These are phyloP conservation scores for Leishmania tropica DNA, from an alignment of 208 protist species.

Conservation along the genomic window DNA sequence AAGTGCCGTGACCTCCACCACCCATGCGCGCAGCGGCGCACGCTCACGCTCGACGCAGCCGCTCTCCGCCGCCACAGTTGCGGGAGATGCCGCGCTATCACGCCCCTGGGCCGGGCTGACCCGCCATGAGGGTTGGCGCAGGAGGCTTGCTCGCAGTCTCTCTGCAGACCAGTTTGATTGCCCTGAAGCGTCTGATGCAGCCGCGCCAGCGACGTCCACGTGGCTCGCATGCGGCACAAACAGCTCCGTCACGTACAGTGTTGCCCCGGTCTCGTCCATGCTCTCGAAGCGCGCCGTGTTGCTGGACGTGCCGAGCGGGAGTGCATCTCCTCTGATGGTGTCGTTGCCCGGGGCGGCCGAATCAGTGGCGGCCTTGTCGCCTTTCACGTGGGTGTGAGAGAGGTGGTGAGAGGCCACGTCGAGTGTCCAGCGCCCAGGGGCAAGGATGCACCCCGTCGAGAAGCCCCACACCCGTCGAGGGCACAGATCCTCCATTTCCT, in stretches of 20 bases:
- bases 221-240: conserved; percentile 35
- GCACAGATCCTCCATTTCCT: conserved; percentile 35
- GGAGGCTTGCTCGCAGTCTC: conserved; percentile 5
- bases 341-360: too few relatives aligned
- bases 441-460: conserved; percentile 51
- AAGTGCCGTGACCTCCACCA: conserved; percentile 19
- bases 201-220: neutral
- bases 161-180: neutral
- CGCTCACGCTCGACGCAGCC: neutral
- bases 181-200: neutral
- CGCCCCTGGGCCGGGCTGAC: neutral
- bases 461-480: conserved; percentile 47
- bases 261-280: conserved; percentile 28
- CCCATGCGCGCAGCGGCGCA: conserved; percentile 22
- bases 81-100: neutral
- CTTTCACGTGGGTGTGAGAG: conserved; percentile 8
- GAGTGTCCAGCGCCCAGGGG: conserved; percentile 54
- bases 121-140: conserved; percentile 2
- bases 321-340: neutral
- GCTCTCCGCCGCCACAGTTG: neutral
- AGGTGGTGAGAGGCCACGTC: conserved; percentile 60
- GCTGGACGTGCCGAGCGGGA: conserved; percentile 25
- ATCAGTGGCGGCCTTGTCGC: neutral
- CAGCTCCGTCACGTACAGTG: conserved; percentile 60
- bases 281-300: conserved; percentile 61